Conservation (phyloP, 345 rosid species). For the Draba incana region DNA sequence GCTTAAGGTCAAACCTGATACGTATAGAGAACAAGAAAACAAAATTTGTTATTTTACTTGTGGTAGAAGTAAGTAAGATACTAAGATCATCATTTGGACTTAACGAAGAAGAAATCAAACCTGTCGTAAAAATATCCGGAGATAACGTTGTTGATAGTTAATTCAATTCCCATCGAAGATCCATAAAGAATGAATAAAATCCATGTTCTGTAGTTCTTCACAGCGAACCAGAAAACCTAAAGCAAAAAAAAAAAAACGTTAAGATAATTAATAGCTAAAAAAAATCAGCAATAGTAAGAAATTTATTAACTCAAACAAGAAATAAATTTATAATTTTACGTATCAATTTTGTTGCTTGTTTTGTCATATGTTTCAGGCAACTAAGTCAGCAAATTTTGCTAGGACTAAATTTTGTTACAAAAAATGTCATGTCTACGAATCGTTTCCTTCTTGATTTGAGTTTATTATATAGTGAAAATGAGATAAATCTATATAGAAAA, state of each 20-base stretch:
- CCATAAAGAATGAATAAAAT: conserved; percentile 70
- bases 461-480: background rate
- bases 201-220: conserved; percentile 77
- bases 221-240: conserved; percentile 67
- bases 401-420: background rate
- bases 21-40: conserved; percentile 24
- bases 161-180: conserved; percentile 73
- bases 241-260: background rate
- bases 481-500: background rate
- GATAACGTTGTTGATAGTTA: conserved; percentile 65
- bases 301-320: background rate
- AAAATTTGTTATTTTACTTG: conserved; percentile 14
- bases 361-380: background rate
- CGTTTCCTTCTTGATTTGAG: background rate
- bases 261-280: background rate
- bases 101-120: conserved; percentile 44
- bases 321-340: background rate
- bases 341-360: too few relatives aligned
- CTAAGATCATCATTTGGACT: conserved; percentile 3
- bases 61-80: conserved; percentile 1
- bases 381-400: background rate
- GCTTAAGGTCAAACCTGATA: conserved; percentile 66
- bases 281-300: background rate
- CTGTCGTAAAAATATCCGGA: conserved; percentile 71
- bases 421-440: background rate